Evolutionary conservation across 1,284 basidiomycete genomes (phyloP).

Genomic region (Fomes fomentarius): DNA sequence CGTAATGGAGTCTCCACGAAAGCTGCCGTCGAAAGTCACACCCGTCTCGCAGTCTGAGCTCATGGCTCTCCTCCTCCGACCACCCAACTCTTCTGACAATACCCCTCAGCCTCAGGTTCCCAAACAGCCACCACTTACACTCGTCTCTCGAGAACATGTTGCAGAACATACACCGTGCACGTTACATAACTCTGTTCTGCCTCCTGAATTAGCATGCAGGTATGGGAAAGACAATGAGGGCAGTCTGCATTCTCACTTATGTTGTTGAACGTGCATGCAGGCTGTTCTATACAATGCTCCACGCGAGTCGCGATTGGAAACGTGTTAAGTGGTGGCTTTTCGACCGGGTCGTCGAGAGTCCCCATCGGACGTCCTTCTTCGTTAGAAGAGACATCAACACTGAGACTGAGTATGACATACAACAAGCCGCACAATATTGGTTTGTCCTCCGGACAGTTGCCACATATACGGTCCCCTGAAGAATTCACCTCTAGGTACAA

Average conservation of each 20-base stretch:
- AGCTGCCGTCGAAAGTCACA: conserved; percentile 32
- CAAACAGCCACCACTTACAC: conserved; percentile 53
- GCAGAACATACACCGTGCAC: conserved; percentile 79
- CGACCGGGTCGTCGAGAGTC: conserved; percentile 80
- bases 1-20: conserved; percentile 10
- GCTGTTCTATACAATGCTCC: conserved; percentile 11
- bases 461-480: no score
- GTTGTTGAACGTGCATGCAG: neutral
- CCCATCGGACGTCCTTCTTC: conserved; percentile 84
- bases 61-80: conserved; percentile 57
- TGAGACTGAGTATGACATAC: conserved; percentile 48
- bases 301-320: conserved; percentile 63
- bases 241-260: neutral
- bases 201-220: conserved; percentile 68
- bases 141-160: conserved; percentile 62
- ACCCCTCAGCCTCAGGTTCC: conserved; percentile 29
- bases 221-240: conserved; percentile 16
- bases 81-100: conserved; percentile 46
- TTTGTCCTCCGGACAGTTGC: no score
- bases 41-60: conserved; percentile 33
- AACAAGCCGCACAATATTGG: conserved; percentile 72
- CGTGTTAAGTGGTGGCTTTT: conserved; percentile 86
- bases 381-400: conserved; percentile 43
- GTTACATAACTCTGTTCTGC: conserved; percentile 66
- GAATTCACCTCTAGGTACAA: conserved; percentile 69